A percentile compares a stretch with the other conserved stretches of the same genome.
Evolutionary conservation across 768 basidiomycete genomes (phyloP).

Genomic region (Kwoniella dejecticola): DNA sequence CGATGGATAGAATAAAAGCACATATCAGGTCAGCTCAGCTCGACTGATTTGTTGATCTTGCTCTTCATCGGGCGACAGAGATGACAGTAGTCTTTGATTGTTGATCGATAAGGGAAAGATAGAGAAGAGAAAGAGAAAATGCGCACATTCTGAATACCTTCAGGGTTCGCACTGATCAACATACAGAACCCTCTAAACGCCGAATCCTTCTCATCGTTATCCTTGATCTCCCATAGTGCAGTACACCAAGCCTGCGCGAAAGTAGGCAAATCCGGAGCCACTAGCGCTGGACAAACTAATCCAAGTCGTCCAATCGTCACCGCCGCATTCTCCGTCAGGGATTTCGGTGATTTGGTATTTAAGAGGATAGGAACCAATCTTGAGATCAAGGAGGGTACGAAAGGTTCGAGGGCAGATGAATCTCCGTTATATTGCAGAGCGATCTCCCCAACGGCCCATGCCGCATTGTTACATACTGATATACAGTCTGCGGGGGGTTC

Average conservation of each 20-base stretch:
- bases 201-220: constrained; percentile 99
- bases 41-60: no score
- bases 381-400: constrained; percentile 81
- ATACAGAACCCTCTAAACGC: constrained; percentile 97
- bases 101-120: no score
- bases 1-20: no score
- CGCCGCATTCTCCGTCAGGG: constrained; percentile 94
- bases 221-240: constrained; percentile 94
- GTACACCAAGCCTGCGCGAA: constrained; percentile 98
- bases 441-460: constrained; percentile 99
- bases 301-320: constrained; percentile 97
- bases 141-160: constrained; percentile 84
- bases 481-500: constrained; percentile 92
- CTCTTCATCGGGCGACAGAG: no score
- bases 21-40: no score
- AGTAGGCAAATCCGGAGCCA: constrained; percentile 83
- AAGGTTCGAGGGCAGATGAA: constrained; percentile 66
- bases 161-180: constrained; percentile 89
- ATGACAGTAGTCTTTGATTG: no score
- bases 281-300: constrained; percentile 81
- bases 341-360: constrained; percentile 88
- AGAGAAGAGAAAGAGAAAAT: no score
- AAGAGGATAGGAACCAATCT: constrained; percentile 90
- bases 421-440: constrained; percentile 72
- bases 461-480: constrained; percentile 97